These are phyloP conservation scores for Fraxinus ornus DNA, from an alignment of 305 asterid species.

Conservation along the genomic window DNA sequence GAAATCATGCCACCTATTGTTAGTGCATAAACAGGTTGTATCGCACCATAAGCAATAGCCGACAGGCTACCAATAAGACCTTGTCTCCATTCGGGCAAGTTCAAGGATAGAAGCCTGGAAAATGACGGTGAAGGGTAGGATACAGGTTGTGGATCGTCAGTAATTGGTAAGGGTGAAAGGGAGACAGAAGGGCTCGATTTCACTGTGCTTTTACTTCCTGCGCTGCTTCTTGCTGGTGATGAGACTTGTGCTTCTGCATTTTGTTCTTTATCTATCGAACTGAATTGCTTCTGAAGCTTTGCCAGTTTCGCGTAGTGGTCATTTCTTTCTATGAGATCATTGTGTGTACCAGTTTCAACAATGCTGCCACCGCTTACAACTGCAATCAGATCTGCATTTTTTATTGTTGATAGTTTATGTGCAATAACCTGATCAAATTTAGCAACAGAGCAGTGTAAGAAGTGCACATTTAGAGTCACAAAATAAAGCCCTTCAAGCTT, in stretches of 20 bases:
- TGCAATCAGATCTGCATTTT: constrained; percentile 72
- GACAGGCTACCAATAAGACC: constrained; percentile 59
- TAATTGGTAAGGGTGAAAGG: constrained; percentile 41
- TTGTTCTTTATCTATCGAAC: constrained; percentile 56
- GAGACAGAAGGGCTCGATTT: constrained; percentile 59
- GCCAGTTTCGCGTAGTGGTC: constrained; percentile 65
- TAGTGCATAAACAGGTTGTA: constrained; percentile 80
- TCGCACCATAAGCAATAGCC: constrained; percentile 62
- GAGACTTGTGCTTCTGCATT: constrained; percentile 27
- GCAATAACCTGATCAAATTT: constrained; percentile 62
- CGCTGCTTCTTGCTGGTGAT: constrained; percentile 54
- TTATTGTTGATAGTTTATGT: constrained; percentile 79
- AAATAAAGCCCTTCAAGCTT: neutral
- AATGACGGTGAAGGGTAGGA: constrained; percentile 57
- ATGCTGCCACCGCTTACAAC: constrained; percentile 55
- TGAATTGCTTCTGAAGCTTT: constrained; percentile 62
- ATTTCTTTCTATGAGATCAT: constrained; percentile 51
- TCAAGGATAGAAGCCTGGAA: constrained; percentile 45
- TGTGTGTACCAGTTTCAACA: constrained; percentile 65
- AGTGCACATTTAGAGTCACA: neutral
- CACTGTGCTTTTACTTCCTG: constrained; percentile 46
- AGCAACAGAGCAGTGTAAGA: neutral
- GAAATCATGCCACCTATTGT: constrained; percentile 82
- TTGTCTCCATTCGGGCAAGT: constrained; percentile 75
- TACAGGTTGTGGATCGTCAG: constrained; percentile 5